Evolutionary conservation across 1,284 basidiomycete species (phyloP), one percentile per base, ranked within the genome.

Genomic region (Ustilago shanxiensis): DNA sequence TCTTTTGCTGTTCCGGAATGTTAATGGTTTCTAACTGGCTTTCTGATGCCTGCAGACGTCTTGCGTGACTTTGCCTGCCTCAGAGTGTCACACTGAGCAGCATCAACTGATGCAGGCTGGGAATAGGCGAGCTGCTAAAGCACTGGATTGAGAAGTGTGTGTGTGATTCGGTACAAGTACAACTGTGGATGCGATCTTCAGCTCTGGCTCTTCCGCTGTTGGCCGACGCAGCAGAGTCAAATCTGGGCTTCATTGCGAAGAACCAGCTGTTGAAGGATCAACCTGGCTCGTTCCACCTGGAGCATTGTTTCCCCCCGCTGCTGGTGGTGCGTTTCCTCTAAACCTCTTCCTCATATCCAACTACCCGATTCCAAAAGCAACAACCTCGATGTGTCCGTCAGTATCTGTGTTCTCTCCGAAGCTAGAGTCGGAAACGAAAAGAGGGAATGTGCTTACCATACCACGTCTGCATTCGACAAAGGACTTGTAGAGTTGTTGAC

Each of bases 261-360:
- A 49, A 3, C 47, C 26, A 16, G 35, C 7, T 9, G 26, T 55
- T 8, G 57, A 18, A 16, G 61, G 28, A 28, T 77, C 66, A 28
- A 79, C 62, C 35, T 64, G 57, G 41, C 60, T 68, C 24, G 73
- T 81, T 18, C 77, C 79, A 1, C 79, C 79, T 2, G 79, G 73
- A 0, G 79, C 58, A 33, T 73, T 73, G 22, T 65, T 79, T 7
- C 35, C 55, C 14, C 63, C 33, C 13, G 73, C 65, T n/a, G 68
- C 59, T 14, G 79, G 65, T 1, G 79, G 71, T 7, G 77, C 77
- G 44, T 79, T 81, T 1, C 79, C 79, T 29, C 79, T 71, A 28
- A 81, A 81, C 26, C 79, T 39, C 49, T 81, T 81, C 16, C 79
- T 50, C 79, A 81, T 81, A 49, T 81, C 79, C 31, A 81, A 51